Evolutionary conservation across 176 grass and related monocot genomes (phyloP).

Genomic region (Oryza glumipatula): DNA sequence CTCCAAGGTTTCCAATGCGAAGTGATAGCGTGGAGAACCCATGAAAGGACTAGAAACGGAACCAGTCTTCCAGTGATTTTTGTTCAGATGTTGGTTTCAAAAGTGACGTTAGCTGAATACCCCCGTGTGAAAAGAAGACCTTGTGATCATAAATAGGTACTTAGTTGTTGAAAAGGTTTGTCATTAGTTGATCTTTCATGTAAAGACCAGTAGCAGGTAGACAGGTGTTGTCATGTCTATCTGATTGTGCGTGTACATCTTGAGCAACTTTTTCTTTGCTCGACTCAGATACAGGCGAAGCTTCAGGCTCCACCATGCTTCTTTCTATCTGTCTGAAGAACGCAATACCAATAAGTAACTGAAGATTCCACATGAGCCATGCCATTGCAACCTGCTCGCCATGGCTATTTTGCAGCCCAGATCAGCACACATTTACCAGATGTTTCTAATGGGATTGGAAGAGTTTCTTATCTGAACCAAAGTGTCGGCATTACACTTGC

Average conservation of each 20-base stretch:
- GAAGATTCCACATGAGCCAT: background rate
- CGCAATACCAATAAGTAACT: background rate
- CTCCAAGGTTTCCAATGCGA: constrained; percentile 16
- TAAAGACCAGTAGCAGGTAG: constrained; percentile 43
- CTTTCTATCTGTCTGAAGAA: constrained; percentile 4
- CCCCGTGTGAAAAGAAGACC: constrained; percentile 7
- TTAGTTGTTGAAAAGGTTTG: constrained; percentile 37
- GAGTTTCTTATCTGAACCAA: background rate
- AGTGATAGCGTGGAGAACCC: constrained; percentile 10
- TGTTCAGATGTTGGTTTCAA: constrained; percentile 47
- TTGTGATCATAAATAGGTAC: constrained; percentile 28
- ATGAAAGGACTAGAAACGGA: constrained; percentile 3
- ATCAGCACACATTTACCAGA: background rate
- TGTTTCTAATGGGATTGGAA: background rate
- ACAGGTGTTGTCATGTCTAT: constrained; percentile 6
- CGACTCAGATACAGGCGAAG: background rate
- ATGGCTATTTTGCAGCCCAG: background rate
- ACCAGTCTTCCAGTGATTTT: constrained; percentile 31
- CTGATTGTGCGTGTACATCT: constrained; percentile 40
- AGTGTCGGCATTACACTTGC: constrained; percentile 6
- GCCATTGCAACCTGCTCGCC: background rate
- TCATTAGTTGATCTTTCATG: constrained; percentile 26
- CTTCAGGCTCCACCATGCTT: background rate
- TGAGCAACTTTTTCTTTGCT: constrained; percentile 18
- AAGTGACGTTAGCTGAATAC: constrained; percentile 34